A percentile compares a stretch with the other conserved stretches of the same genome.
Conservation (phyloP, 2,329 filamentous ascomycete species). For the Trichoderma semiorbis region DNA sequence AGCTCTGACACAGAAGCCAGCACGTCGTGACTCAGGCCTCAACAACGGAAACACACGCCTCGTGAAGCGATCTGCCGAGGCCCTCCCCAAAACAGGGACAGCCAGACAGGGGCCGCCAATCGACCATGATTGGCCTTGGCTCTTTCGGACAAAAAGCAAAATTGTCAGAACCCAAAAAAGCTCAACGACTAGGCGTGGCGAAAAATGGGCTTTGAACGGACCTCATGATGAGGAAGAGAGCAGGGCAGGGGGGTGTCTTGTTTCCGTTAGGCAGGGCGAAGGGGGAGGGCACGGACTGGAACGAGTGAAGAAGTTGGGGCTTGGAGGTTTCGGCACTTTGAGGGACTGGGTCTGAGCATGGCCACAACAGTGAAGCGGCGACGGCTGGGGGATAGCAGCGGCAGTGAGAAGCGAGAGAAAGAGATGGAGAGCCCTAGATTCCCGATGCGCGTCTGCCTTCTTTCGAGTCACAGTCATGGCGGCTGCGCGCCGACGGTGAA, state of each 20-base stretch:
- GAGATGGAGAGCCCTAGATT: not conserved
- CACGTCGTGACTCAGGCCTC: not conserved
- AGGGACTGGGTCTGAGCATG: not conserved
- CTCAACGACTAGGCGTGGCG: not conserved
- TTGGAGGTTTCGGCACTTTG: not conserved
- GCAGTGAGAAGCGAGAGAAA: not conserved
- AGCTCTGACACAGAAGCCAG: slow-evolving; percentile 10
- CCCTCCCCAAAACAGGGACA: not conserved
- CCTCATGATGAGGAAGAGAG: not conserved
- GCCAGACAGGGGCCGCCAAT: slow-evolving; percentile 2
- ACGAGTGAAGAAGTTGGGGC: not conserved
- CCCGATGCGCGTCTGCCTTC: not conserved
- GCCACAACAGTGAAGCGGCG: slow-evolving; percentile 7
- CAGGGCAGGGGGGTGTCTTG: not conserved
- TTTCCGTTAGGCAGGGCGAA: not conserved
- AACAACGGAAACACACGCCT: not conserved
- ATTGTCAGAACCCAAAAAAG: not conserved
- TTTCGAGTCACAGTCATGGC: not conserved
- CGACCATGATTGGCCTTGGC: not conserved
- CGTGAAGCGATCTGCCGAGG: slow-evolving; percentile 5
- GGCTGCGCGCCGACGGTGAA: not conserved
- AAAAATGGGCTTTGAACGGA: not conserved
- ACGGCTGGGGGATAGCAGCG: not conserved
- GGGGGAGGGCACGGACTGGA: not conserved
- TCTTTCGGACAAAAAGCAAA: not conserved